These are phyloP conservation scores for Rhizopogon vesiculosus DNA, from an alignment of 768 basidiomycete species.

Conservation along the genomic window DNA sequence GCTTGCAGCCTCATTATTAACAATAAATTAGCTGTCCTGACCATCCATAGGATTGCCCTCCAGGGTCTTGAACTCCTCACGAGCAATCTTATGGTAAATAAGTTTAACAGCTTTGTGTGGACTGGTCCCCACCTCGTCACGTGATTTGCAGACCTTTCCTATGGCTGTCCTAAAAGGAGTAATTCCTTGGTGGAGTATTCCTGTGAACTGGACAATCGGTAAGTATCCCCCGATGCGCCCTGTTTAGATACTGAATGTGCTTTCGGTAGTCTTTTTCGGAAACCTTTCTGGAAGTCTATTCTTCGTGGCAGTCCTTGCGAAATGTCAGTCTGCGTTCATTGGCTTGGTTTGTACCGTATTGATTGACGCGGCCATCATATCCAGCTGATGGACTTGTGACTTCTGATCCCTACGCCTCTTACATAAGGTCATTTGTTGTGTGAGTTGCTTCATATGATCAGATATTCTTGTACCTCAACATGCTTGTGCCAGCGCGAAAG, in stretches of 20 bases:
- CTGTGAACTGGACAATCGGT: constrained; percentile 69
- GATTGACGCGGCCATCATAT: background rate
- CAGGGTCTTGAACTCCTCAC: constrained; percentile 69
- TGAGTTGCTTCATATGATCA: constrained; percentile 28
- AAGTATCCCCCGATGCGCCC: constrained; percentile 3
- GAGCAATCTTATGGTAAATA: constrained; percentile 68
- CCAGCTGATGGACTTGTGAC: constrained; percentile 60
- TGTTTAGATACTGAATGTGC: background rate
- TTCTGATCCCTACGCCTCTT: constrained; percentile 50
- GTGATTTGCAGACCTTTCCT: constrained; percentile 48
- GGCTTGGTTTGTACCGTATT: background rate
- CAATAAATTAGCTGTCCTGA: background rate
- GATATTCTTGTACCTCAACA: background rate
- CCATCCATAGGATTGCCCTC: constrained; percentile 56
- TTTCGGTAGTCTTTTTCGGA: constrained; percentile 53
- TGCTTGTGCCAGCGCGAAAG: constrained; percentile 45
- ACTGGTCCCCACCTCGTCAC: background rate
- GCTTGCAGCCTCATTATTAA: background rate
- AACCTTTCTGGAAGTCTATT: constrained; percentile 68
- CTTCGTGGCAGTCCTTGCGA: constrained; percentile 61
- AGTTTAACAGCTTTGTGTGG: background rate
- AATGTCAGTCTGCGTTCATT: constrained; percentile 40
- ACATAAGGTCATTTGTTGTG: constrained; percentile 52
- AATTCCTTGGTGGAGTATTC: constrained; percentile 67
- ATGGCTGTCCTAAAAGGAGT: constrained; percentile 61